Evolutionary conservation across 139 green algal species (phyloP).

Genomic region (Picochlorum costavermella): DNA sequence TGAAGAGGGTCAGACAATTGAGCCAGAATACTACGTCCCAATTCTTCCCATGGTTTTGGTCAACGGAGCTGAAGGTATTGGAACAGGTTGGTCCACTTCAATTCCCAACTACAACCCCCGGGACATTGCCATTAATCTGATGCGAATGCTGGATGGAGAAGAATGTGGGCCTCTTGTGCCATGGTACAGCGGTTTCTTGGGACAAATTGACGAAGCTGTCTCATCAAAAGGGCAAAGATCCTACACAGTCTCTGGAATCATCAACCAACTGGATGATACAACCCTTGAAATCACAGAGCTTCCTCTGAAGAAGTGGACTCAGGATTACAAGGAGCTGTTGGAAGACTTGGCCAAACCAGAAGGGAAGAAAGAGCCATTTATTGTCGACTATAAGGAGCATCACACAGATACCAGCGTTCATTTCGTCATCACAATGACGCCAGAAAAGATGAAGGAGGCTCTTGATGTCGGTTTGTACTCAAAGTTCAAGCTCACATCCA

Average conservation of each 20-base stretch:
- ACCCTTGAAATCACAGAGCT: slow-evolving; percentile 93
- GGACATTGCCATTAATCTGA: slow-evolving; percentile 88
- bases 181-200: slow-evolving; percentile 81
- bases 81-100: slow-evolving; percentile 94
- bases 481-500: slow-evolving; percentile 88
- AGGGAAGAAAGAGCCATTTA: slow-evolving; percentile 52
- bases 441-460: slow-evolving; percentile 52
- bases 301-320: slow-evolving; percentile 92
- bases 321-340: slow-evolving; percentile 98
- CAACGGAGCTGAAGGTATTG: slow-evolving; percentile 97
- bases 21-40: slow-evolving; percentile 88
- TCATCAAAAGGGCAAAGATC: slow-evolving; percentile 30
- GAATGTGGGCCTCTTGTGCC: slow-evolving; percentile 70
- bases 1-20: slow-evolving; percentile 95
- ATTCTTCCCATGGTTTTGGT: slow-evolving; percentile 85
- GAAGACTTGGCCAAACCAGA: slow-evolving; percentile 80
- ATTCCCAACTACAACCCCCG: slow-evolving; percentile 96
- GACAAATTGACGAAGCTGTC: slow-evolving; percentile 55
- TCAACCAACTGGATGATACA: slow-evolving; percentile 52
- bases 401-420: slow-evolving; percentile 85
- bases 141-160: slow-evolving; percentile 68
- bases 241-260: slow-evolving; percentile 63
- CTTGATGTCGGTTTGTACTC: slow-evolving; percentile 52
- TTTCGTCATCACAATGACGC: slow-evolving; percentile 72
- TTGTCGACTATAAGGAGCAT: slow-evolving; percentile 83